phyloP scores from a whole-genome alignment of 306 rosid genomes.

The Quercus suber region DNA sequence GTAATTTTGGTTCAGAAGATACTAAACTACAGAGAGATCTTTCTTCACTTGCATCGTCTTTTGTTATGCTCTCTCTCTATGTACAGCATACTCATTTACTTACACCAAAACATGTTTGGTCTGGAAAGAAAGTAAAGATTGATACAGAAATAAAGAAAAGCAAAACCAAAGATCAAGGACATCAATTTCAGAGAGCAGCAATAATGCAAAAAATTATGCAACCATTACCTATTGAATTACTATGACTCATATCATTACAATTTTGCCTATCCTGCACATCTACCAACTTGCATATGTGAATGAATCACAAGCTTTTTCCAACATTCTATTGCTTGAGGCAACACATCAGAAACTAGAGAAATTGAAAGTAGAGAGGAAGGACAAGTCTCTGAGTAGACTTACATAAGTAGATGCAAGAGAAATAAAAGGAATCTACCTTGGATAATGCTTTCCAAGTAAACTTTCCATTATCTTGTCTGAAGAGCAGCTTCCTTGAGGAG shows the following conservation, averaged over 20 bases:
- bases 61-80: too few relatives aligned
- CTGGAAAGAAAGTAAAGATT: not conserved
- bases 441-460: slow-evolving; percentile 73
- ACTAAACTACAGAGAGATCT: too few relatives aligned
- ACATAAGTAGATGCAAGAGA: not conserved
- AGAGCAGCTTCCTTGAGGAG: slow-evolving; percentile 73
- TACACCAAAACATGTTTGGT: too few relatives aligned
- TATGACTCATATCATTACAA: not conserved
- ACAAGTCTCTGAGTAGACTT: not conserved
- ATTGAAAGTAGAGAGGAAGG: not conserved
- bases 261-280: not conserved
- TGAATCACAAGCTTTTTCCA: not conserved
- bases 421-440: slow-evolving; percentile 51
- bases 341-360: not conserved
- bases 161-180: not conserved
- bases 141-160: not conserved
- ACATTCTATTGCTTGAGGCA: not conserved
- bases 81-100: too few relatives aligned
- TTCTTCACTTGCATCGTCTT: too few relatives aligned
- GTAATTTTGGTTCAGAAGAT: too few relatives aligned
- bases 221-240: not conserved
- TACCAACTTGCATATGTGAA: not conserved
- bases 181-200: not conserved
- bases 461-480: slow-evolving; percentile 94
- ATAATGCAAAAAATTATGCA: not conserved